Percentiles rank a stretch among this genome's conserved stretches.
These are phyloP conservation scores for Fusarium longipes DNA, from an alignment of 2,329 filamentous ascomycete species.

Conservation along the genomic window DNA sequence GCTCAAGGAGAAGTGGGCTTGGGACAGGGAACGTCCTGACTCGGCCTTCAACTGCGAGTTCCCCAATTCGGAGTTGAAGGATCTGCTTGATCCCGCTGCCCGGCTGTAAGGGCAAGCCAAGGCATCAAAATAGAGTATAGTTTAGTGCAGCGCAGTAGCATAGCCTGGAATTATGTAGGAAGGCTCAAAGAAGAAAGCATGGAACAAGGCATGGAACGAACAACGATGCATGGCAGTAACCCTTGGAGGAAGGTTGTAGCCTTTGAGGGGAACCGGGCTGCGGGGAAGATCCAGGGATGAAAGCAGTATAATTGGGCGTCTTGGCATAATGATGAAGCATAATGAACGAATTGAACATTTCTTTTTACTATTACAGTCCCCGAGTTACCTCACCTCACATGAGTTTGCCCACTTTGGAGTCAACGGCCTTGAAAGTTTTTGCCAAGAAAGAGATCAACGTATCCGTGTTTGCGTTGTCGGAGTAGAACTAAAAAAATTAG, in stretches of 20 bases:
- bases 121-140: neutral
- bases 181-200: slow-evolving; percentile 1
- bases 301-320: slow-evolving; percentile 17
- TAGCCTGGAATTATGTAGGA: slow-evolving; percentile 16
- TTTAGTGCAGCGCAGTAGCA: neutral
- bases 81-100: slow-evolving; percentile 54
- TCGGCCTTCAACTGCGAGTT: slow-evolving; percentile 64
- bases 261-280: slow-evolving; percentile 26
- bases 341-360: slow-evolving; percentile 29
- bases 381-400: neutral
- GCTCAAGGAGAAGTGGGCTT: slow-evolving; percentile 63
- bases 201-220: neutral
- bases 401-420: neutral
- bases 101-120: slow-evolving; percentile 43
- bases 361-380: neutral
- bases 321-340: slow-evolving; percentile 26
- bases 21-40: slow-evolving; percentile 70
- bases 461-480: slow-evolving; percentile 19
- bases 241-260: slow-evolving; percentile 10
- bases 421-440: neutral
- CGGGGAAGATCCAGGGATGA: slow-evolving; percentile 22
- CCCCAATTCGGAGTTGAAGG: slow-evolving; percentile 67
- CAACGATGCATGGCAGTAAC: neutral
- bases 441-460: slow-evolving; percentile 10
- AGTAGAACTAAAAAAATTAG: slow-evolving; percentile 2